These are phyloP conservation scores for Populus tremula DNA, from an alignment of 345 rosid species.

Conservation along the genomic window DNA sequence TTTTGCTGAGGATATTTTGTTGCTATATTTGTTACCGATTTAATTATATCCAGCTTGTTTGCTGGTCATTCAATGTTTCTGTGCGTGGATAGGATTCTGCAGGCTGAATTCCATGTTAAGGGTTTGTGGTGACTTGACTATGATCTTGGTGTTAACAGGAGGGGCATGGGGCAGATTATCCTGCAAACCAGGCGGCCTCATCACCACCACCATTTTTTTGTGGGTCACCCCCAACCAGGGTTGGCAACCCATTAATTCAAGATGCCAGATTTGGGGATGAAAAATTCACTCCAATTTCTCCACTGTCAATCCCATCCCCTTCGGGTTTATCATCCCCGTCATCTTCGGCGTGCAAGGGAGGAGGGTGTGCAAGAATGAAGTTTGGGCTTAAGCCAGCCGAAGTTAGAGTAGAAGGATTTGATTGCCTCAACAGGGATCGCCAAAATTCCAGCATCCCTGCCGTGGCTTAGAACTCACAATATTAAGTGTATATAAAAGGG, in stretches of 20 bases:
- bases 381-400: slow-evolving; percentile 81
- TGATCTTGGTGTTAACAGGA: slow-evolving; percentile 40
- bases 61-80: neutral
- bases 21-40: too few species aligned
- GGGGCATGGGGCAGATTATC: slow-evolving; percentile 50
- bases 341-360: slow-evolving; percentile 59
- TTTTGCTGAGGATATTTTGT: neutral
- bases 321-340: slow-evolving; percentile 54
- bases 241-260: slow-evolving; percentile 68
- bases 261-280: slow-evolving; percentile 85
- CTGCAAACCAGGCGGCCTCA: slow-evolving; percentile 42
- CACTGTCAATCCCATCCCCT: slow-evolving; percentile 49
- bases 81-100: neutral
- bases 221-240: slow-evolving; percentile 93
- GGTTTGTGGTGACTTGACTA: neutral
- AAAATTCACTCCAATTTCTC: slow-evolving; percentile 37
- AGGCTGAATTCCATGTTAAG: neutral
- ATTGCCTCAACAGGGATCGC: slow-evolving; percentile 95
- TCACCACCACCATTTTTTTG: slow-evolving; percentile 73
- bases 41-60: neutral
- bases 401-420: slow-evolving; percentile 99
- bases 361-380: slow-evolving; percentile 69
- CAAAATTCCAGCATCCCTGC: slow-evolving; percentile 97
- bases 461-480: slow-evolving; percentile 65
- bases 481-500: slow-evolving; percentile 65